Evolutionary conservation across 768 basidiomycete species (phyloP).

Genomic region (Grammothele lineata): DNA sequence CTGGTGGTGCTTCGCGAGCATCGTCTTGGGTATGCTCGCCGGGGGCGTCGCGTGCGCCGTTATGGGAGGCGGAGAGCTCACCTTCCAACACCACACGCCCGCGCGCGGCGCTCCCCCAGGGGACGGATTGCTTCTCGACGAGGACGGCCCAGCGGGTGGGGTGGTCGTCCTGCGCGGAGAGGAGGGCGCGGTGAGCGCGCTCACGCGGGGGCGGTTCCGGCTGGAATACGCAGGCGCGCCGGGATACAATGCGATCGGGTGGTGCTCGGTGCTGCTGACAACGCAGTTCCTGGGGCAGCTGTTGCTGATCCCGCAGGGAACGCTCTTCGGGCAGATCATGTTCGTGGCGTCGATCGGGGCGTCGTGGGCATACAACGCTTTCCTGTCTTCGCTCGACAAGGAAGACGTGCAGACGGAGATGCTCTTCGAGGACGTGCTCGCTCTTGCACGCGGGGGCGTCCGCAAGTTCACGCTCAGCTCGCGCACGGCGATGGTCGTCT

Average conservation of each 20-base stretch:
- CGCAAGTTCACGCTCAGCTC: conserved; percentile 3
- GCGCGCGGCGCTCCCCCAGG: conserved; percentile 9
- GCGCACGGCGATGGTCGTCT: conserved; percentile 10
- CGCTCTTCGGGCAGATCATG: conserved; percentile 13
- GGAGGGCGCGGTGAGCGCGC: conserved; percentile 11
- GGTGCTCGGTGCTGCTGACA: conserved; percentile 7
- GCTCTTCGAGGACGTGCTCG: conserved; percentile 2
- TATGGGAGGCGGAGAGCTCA: conserved; percentile 11
- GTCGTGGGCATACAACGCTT: conserved; percentile 16
- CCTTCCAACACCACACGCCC: conserved; percentile 7
- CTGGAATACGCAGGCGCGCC: conserved; percentile 4
- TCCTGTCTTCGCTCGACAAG: conserved; percentile 13
- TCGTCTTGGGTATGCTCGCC: conserved; percentile 10
- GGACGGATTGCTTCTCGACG: conserved; percentile 5
- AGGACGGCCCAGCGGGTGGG: background rate
- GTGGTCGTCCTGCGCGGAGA: conserved; percentile 10
- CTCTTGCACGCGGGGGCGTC: background rate
- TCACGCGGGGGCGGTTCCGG: conserved; percentile 12
- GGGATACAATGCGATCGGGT: conserved; percentile 6
- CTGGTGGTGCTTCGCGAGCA: conserved; percentile 15
- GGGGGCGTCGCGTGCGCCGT: conserved; percentile 11
- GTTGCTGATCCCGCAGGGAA: conserved; percentile 14
- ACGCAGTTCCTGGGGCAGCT: conserved; percentile 13
- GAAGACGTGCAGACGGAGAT: conserved; percentile 13
- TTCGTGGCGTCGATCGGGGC: conserved; percentile 14